Conservation (phyloP, 441 rosid species). For the Sinapis alba region DNA sequence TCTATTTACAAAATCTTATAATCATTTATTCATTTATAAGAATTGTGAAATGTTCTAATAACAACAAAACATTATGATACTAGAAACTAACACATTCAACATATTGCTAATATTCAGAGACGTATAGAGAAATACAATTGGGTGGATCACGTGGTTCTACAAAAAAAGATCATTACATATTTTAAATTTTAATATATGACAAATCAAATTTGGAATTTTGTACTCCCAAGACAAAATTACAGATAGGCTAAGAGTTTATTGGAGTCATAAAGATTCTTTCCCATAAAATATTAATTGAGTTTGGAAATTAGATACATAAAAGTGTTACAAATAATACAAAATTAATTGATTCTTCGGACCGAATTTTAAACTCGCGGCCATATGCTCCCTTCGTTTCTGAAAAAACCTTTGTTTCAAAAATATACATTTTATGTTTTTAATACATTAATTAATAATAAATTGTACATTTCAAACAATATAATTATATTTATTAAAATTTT, state of each 20-base stretch:
- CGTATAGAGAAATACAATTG: neutral
- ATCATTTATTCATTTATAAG: too few species aligned
- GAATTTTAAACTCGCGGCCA: too few species aligned
- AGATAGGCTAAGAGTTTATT: neutral
- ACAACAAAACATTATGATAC: neutral
- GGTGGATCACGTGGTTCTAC: slow-evolving; percentile 20
- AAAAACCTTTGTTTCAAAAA: too few species aligned
- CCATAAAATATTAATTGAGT: neutral
- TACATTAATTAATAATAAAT: too few species aligned
- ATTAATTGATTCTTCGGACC: too few species aligned
- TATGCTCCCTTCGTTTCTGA: too few species aligned
- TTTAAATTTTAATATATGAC: neutral
- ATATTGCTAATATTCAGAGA: slow-evolving; percentile 2
- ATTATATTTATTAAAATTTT: too few species aligned
- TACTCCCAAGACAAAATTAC: neutral
- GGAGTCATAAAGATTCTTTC: neutral
- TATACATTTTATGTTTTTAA: too few species aligned
- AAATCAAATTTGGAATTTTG: neutral
- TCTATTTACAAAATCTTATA: too few species aligned
- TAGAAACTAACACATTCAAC: slow-evolving; percentile 8
- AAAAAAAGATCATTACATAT: neutral
- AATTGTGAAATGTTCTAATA: too few species aligned
- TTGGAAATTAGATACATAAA: neutral
- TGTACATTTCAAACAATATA: too few species aligned
- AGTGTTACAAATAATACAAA: too few species aligned